Percentiles rank a stretch among this genome's conserved stretches.
Evolutionary conservation across 176 grass and related monocot genomes (phyloP).

Genomic region (Oryza nivara): DNA sequence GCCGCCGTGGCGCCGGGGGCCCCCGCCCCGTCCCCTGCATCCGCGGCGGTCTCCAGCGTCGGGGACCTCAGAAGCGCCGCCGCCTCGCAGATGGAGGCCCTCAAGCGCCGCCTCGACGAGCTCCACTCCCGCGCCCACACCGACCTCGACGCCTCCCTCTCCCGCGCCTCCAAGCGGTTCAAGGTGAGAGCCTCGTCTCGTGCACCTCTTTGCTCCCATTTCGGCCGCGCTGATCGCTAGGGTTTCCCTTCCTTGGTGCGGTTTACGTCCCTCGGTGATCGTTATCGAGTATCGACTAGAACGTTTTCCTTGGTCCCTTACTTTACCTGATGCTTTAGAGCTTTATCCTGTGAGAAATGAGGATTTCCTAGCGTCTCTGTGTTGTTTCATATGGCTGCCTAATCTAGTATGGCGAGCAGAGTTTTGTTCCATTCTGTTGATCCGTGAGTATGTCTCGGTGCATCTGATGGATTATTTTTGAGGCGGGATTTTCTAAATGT

Average conservation of each 20-base stretch:
- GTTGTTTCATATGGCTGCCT: neutral
- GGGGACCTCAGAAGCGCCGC: conserved; percentile 43
- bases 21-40: neutral
- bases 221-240: neutral
- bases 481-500: too few relatives aligned
- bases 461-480: too few relatives aligned
- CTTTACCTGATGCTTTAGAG: neutral
- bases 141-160: conserved; percentile 45
- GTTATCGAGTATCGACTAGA: neutral
- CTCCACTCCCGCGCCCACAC: conserved; percentile 50
- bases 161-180: conserved; percentile 45
- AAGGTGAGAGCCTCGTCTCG: conserved; percentile 32
- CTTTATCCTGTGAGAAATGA: neutral
- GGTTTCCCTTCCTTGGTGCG: neutral
- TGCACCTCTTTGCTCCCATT: neutral
- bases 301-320: neutral
- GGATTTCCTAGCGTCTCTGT: neutral
- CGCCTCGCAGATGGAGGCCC: conserved; percentile 39
- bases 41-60: conserved; percentile 4
- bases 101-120: conserved; percentile 49
- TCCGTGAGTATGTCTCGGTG: too few relatives aligned
- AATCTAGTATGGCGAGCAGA: too few relatives aligned
- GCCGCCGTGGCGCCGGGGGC: neutral
- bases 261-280: neutral
- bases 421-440: neutral